A percentile compares a stretch with the other conserved stretches of the same genome.
Conservation (phyloP, 768 basidiomycete genomes). For the Omphalotus guepiniiformis region DNA sequence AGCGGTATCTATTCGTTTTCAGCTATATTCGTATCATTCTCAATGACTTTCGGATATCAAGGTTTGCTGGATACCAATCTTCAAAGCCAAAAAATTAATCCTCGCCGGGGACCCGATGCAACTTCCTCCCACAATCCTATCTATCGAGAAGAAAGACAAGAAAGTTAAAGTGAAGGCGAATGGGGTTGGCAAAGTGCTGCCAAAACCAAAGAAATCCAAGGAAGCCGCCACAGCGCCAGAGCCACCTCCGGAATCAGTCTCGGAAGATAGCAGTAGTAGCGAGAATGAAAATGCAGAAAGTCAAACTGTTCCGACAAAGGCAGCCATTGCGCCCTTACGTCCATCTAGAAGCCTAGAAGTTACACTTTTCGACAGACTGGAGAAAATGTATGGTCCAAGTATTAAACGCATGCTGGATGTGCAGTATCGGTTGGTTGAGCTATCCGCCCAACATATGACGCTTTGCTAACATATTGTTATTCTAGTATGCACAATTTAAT, state of each 20-base stretch:
- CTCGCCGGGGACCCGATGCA: constrained; percentile 96
- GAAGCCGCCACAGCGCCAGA: constrained; percentile 8
- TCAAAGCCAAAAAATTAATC: constrained; percentile 86
- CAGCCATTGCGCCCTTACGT: not conserved
- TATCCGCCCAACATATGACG: not conserved
- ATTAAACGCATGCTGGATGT: constrained; percentile 87
- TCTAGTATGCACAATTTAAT: constrained; percentile 84
- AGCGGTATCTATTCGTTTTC: constrained; percentile 50
- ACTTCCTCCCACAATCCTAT: constrained; percentile 89
- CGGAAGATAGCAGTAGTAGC: not conserved
- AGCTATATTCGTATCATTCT: not conserved
- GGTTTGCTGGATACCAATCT: constrained; percentile 95
- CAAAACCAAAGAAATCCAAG: constrained; percentile 13
- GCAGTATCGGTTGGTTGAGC: constrained; percentile 73
- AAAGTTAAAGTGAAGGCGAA: constrained; percentile 7
- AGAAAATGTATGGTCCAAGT: constrained; percentile 76
- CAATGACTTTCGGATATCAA: constrained; percentile 19
- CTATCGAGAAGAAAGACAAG: constrained; percentile 41
- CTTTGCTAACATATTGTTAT: not conserved
- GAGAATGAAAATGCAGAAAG: not conserved
- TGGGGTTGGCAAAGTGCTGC: not conserved
- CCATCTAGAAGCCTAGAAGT: constrained; percentile 48
- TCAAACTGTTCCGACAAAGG: not conserved
- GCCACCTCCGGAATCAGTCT: not conserved
- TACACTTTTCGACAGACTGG: constrained; percentile 90